A percentile compares a stretch with the other conserved stretches of the same genome.
phyloP scores from a whole-genome alignment of 768 basidiomycete genomes.

The Xerocomus potaroensis region DNA sequence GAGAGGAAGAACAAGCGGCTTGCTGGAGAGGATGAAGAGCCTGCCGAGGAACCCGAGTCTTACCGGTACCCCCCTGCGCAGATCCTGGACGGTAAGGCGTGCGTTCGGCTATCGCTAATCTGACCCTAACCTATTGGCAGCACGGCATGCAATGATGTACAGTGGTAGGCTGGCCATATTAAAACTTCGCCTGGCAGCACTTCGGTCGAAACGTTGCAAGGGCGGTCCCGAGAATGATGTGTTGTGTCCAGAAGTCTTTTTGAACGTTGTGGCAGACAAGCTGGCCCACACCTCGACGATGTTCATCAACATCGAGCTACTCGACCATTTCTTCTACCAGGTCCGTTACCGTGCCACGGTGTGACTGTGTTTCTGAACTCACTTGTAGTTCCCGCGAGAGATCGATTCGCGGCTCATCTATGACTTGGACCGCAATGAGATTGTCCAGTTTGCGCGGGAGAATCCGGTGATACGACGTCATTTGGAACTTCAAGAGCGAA shows the following conservation, averaged over 20 bases:
- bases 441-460: constrained; percentile 89
- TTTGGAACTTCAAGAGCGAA: constrained; percentile 91
- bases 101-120: not conserved
- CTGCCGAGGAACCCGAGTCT: constrained; percentile 53
- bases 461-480: constrained; percentile 87
- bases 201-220: constrained; percentile 87
- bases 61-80: constrained; percentile 92
- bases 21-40: constrained; percentile 36
- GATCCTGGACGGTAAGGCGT: constrained; percentile 77
- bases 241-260: constrained; percentile 95
- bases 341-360: constrained; percentile 38
- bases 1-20: constrained; percentile 54
- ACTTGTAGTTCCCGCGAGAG: constrained; percentile 85
- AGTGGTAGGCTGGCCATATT: constrained; percentile 76
- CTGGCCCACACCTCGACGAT: constrained; percentile 92
- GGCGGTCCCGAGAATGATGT: constrained; percentile 83
- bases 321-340: constrained; percentile 99
- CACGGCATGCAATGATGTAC: constrained; percentile 89
- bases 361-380: not conserved
- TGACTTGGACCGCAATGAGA: constrained; percentile 87
- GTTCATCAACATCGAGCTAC: constrained; percentile 98
- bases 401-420: constrained; percentile 93
- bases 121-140: constrained; percentile 37
- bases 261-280: constrained; percentile 95
- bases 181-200: constrained; percentile 78